A percentile compares a stretch with the other conserved stretches of the same genome.
These are phyloP conservation scores for Leccinum truebloodii DNA, from an alignment of 768 basidiomycete species.

Conservation along the genomic window DNA sequence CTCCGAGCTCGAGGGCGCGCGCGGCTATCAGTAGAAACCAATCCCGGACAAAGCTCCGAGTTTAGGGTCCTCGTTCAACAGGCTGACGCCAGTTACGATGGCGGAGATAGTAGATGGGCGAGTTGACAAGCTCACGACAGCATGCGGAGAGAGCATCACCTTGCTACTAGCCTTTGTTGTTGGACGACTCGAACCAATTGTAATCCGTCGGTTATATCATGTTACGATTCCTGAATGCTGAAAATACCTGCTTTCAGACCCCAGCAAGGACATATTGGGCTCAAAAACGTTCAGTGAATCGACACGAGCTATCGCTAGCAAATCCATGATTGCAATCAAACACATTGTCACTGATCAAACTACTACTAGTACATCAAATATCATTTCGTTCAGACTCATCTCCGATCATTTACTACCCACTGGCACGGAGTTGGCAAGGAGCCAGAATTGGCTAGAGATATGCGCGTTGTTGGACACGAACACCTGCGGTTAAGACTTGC, in stretches of 20 bases:
- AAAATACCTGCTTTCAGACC: background rate
- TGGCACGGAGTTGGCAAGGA: background rate
- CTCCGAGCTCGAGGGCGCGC: too few relatives aligned
- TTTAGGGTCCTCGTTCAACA: too few relatives aligned
- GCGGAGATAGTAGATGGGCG: too few relatives aligned
- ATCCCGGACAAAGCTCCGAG: too few relatives aligned
- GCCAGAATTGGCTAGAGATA: conserved; percentile 1
- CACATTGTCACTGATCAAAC: background rate
- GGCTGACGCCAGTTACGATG: too few relatives aligned
- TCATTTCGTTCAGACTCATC: background rate
- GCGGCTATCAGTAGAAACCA: too few relatives aligned
- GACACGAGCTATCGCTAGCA: background rate
- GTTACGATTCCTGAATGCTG: background rate
- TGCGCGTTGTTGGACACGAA: conserved; percentile 1
- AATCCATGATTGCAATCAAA: background rate
- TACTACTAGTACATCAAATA: background rate
- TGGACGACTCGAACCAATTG: too few relatives aligned
- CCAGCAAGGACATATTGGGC: background rate
- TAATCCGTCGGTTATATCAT: too few relatives aligned
- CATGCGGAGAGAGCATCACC: too few relatives aligned
- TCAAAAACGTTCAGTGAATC: background rate
- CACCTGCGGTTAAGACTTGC: background rate
- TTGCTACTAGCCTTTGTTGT: too few relatives aligned
- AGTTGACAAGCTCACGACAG: too few relatives aligned
- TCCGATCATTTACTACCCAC: background rate